phyloP scores from a whole-genome alignment of 768 basidiomycete genomes.

The Rossbeevera mucosa region DNA sequence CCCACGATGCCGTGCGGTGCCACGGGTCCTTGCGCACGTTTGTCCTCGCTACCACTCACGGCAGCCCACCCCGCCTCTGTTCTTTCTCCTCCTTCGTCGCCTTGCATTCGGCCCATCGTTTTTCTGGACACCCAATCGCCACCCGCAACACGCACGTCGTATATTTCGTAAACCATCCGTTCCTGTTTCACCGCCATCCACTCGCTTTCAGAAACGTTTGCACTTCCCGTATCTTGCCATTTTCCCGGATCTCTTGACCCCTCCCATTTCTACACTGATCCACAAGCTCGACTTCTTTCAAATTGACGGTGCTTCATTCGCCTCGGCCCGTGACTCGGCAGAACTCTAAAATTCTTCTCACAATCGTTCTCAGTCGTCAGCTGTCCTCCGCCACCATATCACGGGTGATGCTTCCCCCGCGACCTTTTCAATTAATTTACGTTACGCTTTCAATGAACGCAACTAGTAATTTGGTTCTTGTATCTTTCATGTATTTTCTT shows the following conservation, averaged over 20 bases:
- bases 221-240: background rate
- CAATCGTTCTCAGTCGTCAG: background rate
- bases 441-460: background rate
- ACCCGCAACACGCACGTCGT: conserved; percentile 21
- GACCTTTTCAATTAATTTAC: background rate
- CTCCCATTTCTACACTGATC: conserved; percentile 1
- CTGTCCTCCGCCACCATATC: background rate
- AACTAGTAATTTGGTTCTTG: background rate
- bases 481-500: background rate
- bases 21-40: conserved; percentile 36
- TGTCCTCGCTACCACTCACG: conserved; percentile 22
- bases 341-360: conserved; percentile 20
- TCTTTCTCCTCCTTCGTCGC: conserved; percentile 7
- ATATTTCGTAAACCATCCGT: conserved; percentile 15
- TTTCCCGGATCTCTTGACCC: background rate
- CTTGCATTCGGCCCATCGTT: conserved; percentile 7
- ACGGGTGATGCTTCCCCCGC: background rate
- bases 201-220: conserved; percentile 15
- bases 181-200: conserved; percentile 8
- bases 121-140: conserved; percentile 21
- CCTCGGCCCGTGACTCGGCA: background rate
- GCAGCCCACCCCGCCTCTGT: background rate
- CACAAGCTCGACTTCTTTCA: conserved; percentile 21
- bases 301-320: conserved; percentile 12
- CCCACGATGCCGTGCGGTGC: conserved; percentile 26